These are phyloP conservation scores for Plenodomus biglobosus DNA, from an alignment of 2,329 filamentous ascomycete species.

Conservation along the genomic window DNA sequence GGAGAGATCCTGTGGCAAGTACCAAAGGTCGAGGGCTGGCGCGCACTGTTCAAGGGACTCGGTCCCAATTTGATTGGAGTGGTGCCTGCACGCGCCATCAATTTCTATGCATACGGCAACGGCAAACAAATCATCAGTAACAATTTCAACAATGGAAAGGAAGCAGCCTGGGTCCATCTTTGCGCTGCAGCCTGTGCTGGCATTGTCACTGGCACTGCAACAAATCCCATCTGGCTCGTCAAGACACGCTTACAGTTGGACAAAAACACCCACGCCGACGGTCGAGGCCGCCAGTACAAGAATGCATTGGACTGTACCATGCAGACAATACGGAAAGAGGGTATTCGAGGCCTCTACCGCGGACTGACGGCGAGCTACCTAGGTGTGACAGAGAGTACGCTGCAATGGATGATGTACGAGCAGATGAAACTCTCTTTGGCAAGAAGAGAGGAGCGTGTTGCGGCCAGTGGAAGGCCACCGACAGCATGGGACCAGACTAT, in stretches of 20 bases:
- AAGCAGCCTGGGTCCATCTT: constrained; percentile 76
- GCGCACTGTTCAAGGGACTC: constrained; percentile 89
- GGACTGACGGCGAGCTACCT: constrained; percentile 90
- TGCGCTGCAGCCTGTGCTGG: constrained; percentile 75
- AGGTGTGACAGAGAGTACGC: constrained; percentile 83
- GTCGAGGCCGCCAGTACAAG: constrained; percentile 69
- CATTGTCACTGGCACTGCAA: constrained; percentile 83
- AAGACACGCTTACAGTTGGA: constrained; percentile 93
- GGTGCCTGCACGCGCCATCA: constrained; percentile 85
- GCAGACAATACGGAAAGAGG: constrained; percentile 79
- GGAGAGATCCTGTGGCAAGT: constrained; percentile 82
- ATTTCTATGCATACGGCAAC: constrained; percentile 92
- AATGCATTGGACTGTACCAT: constrained; percentile 87
- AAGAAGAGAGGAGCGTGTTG: constrained; percentile 59
- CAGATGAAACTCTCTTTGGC: constrained; percentile 79
- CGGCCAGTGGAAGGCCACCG: constrained; percentile 61
- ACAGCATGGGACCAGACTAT: constrained; percentile 73
- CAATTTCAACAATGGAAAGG: constrained; percentile 68
- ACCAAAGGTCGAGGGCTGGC: constrained; percentile 76
- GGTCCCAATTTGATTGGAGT: constrained; percentile 89
- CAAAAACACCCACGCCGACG: constrained; percentile 70
- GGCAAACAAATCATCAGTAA: constrained; percentile 80
- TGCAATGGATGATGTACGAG: constrained; percentile 95
- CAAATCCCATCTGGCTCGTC: constrained; percentile 95
- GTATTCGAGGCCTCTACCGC: constrained; percentile 79